These are phyloP conservation scores for Sugiyamaella castrensis DNA, from an alignment of 1,139 yeast species.

Conservation along the genomic window DNA sequence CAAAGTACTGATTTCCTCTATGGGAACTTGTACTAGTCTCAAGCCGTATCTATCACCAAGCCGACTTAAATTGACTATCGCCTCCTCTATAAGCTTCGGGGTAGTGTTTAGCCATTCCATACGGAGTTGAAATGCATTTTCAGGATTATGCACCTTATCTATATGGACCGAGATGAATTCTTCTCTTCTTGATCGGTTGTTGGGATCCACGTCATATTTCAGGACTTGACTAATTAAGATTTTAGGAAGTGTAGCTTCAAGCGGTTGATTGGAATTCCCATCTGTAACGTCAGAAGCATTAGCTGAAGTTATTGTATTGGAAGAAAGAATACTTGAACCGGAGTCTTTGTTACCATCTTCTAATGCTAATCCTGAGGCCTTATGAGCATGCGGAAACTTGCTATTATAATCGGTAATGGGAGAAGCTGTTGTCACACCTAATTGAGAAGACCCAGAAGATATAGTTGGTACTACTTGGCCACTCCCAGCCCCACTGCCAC, in stretches of 20 bases:
- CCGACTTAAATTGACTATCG: slow-evolving; percentile 77
- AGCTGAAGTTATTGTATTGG: slow-evolving; percentile 5
- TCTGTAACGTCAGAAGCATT: slow-evolving; percentile 2
- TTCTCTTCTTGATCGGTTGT: slow-evolving; percentile 65
- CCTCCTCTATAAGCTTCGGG: slow-evolving; percentile 82
- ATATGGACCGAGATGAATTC: slow-evolving; percentile 82
- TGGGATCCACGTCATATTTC: slow-evolving; percentile 73
- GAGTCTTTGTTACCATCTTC: slow-evolving; percentile 12
- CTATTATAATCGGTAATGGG: background rate
- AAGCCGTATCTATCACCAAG: slow-evolving; percentile 84
- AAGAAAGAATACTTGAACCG: slow-evolving; percentile 14
- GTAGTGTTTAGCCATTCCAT: slow-evolving; percentile 93
- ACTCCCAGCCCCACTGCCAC: slow-evolving; percentile 1
- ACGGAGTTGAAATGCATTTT: slow-evolving; percentile 87
- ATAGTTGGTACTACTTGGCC: background rate
- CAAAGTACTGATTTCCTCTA: slow-evolving; percentile 77
- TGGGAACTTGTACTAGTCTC: slow-evolving; percentile 86
- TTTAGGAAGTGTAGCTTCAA: slow-evolving; percentile 28
- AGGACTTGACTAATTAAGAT: slow-evolving; percentile 59
- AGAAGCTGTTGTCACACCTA: slow-evolving; percentile 1
- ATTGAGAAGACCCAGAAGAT: slow-evolving; percentile 10
- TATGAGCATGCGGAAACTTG: slow-evolving; percentile 17
- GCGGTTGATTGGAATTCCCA: background rate
- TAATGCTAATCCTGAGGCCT: slow-evolving; percentile 12
- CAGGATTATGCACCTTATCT: slow-evolving; percentile 91